Base-by-base conservation (phyloP, 2,329 filamentous ascomycete species). In the Daldinia sp. region DNA sequence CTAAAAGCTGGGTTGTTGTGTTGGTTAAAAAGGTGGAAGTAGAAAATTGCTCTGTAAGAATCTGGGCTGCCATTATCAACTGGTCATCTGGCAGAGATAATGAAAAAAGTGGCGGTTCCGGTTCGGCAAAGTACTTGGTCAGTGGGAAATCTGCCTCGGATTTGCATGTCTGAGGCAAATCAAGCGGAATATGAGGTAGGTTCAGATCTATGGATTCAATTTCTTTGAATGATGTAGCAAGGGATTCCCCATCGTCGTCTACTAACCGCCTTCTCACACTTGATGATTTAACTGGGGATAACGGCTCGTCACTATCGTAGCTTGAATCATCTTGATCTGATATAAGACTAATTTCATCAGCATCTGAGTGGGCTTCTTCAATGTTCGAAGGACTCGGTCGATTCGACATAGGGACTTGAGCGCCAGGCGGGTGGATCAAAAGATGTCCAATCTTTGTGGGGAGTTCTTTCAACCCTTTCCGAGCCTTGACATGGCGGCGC, bases 11-110 rank as follows among this genome's bases (percentile, higher is more conserved):
- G 37, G 55, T 67, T 61, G 57, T 48, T 69, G 74, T 3, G 74
- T 72, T 53, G 72, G 75, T 35, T 68, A 74, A 44, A 82, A 87
- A 73, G 13, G 76, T 81, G 0, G 88, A 86, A 9, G 84, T 87
- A 2, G 88, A 84, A 23, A 90, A 86, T 75, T 93, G 91, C 67
- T 92, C 90, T 1, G 89, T 90, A n/a, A 93, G 79, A 41, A 93
- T 86, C 73, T 93, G 91, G 0, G 90, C 90, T 28, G 91, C 84
- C 58, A 88, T 87, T 37, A 93, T 88, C 65, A 87, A 83, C 44
- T 92, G 89, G 2, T 88, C 85, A 61, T 90, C 88, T 1, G 82
- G 79, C 15, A 85, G 77, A 9, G 81, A 79, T 26, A 84, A 74
- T 26, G 85, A 82, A 9, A 84, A 73, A 35, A 79, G 77, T 0